phyloP scores from a whole-genome alignment of 2,329 filamentous ascomycete genomes.

The Calcarisporium arbuscula region DNA sequence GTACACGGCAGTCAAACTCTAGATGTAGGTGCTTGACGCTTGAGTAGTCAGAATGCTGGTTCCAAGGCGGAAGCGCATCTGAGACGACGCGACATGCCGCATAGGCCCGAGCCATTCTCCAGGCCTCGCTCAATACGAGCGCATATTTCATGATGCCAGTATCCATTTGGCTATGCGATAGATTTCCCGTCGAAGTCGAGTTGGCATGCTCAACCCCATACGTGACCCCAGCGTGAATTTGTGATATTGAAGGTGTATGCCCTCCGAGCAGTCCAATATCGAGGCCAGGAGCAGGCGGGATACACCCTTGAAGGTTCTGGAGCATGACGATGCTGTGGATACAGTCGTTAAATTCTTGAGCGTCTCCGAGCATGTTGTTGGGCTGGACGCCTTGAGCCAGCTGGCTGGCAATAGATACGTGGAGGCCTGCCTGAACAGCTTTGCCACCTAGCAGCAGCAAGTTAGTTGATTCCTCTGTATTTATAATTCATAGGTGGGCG shows the following conservation, averaged over 20 bases:
- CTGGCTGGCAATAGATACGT: conserved; percentile 16
- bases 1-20: conserved; percentile 45
- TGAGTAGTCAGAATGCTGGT: conserved; percentile 44
- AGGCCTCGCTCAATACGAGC: conserved; percentile 36
- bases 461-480: neutral
- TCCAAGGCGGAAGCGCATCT: conserved; percentile 33
- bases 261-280: conserved; percentile 6
- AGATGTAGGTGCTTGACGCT: conserved; percentile 43
- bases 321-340: conserved; percentile 36
- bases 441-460: conserved; percentile 14
- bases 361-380: conserved; percentile 12
- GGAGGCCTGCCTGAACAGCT: conserved; percentile 15
- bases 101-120: conserved; percentile 40
- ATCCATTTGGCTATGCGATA: conserved; percentile 13
- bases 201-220: neutral
- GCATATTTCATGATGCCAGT: conserved; percentile 39
- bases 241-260: conserved; percentile 6
- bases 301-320: conserved; percentile 32
- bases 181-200: neutral
- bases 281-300: conserved; percentile 6
- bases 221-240: conserved; percentile 5
- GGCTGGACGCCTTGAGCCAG: conserved; percentile 15
- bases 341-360: conserved; percentile 21
- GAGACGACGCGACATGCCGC: conserved; percentile 37
- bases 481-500: neutral